Evolutionary conservation across 2,329 filamentous ascomycete species (phyloP).

Genomic region (Sarocladiaceae sp.): DNA sequence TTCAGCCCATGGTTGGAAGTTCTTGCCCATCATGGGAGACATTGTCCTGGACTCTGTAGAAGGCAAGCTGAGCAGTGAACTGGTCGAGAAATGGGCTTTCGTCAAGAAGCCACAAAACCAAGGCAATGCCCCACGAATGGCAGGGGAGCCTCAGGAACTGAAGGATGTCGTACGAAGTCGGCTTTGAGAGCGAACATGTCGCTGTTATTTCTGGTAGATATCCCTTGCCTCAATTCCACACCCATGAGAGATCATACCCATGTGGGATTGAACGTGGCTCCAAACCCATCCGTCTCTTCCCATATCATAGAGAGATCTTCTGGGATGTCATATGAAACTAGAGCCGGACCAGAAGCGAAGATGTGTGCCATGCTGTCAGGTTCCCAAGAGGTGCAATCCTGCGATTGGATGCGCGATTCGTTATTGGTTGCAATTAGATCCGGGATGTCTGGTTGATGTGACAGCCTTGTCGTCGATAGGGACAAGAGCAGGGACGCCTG

Average conservation of each 20-base stretch:
- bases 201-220: background rate
- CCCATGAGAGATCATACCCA: too few species aligned
- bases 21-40: slow-evolving; percentile 1
- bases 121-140: background rate
- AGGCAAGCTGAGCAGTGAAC: background rate
- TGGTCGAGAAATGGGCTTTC: background rate
- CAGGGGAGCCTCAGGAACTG: background rate
- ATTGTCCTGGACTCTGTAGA: background rate
- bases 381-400: background rate
- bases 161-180: background rate
- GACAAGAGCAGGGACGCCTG: background rate
- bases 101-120: background rate
- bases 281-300: background rate
- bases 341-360: background rate
- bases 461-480: background rate
- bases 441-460: background rate
- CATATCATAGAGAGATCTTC: background rate
- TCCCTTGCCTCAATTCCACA: background rate
- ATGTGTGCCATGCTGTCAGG: background rate
- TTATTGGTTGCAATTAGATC: too few species aligned
- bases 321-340: background rate
- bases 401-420: background rate
- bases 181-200: background rate
- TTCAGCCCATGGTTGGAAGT: slow-evolving; percentile 1
- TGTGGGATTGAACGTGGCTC: background rate